phyloP scores from a whole-genome alignment of 257 asterid genomes.

The Capsicum baccatum region DNA sequence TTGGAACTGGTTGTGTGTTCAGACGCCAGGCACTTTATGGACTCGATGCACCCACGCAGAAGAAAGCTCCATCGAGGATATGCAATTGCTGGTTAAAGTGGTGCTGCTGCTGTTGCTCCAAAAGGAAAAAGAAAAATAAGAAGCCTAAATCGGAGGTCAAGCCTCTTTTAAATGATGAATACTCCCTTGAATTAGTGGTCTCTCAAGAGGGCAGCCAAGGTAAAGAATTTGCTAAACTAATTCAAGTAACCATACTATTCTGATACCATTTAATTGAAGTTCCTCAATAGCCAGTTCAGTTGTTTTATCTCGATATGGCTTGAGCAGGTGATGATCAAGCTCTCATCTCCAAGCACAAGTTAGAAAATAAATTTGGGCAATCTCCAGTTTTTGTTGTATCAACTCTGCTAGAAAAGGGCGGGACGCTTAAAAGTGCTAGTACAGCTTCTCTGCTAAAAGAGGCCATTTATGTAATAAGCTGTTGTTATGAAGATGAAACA shows the following conservation, averaged over 20 bases:
- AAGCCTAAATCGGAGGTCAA: slow-evolving; percentile 29
- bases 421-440: slow-evolving; percentile 33
- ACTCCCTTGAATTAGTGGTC: slow-evolving; percentile 18
- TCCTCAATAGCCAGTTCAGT: neutral
- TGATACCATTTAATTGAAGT: neutral
- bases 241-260: neutral
- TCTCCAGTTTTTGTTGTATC: slow-evolving; percentile 44
- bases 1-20: slow-evolving; percentile 51
- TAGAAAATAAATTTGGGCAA: slow-evolving; percentile 44
- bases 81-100: slow-evolving; percentile 43
- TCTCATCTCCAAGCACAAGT: slow-evolving; percentile 33
- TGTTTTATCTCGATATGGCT: slow-evolving; percentile 2
- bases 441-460: slow-evolving; percentile 45
- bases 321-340: slow-evolving; percentile 35
- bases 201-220: slow-evolving; percentile 29
- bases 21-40: slow-evolving; percentile 47
- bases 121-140: slow-evolving; percentile 33
- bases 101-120: slow-evolving; percentile 33
- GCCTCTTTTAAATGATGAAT: slow-evolving; percentile 11
- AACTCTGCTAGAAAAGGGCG: slow-evolving; percentile 39
- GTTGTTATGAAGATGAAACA: slow-evolving; percentile 52
- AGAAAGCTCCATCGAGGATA: slow-evolving; percentile 33
- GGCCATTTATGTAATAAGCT: slow-evolving; percentile 46
- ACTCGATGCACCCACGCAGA: slow-evolving; percentile 42
- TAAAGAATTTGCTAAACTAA: neutral